Conservation (phyloP, 75 land plant species). For the Pseudotsuga menziesii region DNA sequence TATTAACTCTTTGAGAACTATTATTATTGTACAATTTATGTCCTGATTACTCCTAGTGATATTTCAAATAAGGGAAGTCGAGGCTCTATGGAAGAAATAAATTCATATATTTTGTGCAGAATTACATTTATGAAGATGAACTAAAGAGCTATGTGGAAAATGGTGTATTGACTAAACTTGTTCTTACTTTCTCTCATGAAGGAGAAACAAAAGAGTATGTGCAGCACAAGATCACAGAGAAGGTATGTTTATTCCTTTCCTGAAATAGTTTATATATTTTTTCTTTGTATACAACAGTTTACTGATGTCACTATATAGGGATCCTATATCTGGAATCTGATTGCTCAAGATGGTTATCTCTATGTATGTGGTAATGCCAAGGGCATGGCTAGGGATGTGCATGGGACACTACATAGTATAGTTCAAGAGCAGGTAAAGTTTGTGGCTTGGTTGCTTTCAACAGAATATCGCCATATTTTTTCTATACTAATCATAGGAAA, state of each 20-base stretch:
- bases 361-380: constrained; percentile 62
- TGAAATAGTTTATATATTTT: neutral
- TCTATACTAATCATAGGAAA: constrained; percentile 34
- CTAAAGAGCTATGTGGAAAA: neutral
- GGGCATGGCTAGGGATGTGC: constrained; percentile 98
- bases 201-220: neutral
- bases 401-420: constrained; percentile 80
- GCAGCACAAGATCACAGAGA: neutral
- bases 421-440: constrained; percentile 72
- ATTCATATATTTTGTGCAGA: constrained; percentile 20
- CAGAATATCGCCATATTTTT: no score
- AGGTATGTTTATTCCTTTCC: constrained; percentile 28
- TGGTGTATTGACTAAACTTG: neutral
- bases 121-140: neutral
- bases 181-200: neutral
- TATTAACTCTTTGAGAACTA: neutral
- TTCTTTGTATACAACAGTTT: neutral
- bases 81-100: neutral
- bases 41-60: neutral
- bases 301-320: constrained; percentile 20
- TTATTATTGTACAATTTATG: neutral
- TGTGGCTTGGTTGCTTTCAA: neutral
- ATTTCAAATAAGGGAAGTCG: neutral
- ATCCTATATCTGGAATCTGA: neutral
- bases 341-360: neutral